Conservation (phyloP, 768 basidiomycete genomes). For the Lactarius tabidus region DNA sequence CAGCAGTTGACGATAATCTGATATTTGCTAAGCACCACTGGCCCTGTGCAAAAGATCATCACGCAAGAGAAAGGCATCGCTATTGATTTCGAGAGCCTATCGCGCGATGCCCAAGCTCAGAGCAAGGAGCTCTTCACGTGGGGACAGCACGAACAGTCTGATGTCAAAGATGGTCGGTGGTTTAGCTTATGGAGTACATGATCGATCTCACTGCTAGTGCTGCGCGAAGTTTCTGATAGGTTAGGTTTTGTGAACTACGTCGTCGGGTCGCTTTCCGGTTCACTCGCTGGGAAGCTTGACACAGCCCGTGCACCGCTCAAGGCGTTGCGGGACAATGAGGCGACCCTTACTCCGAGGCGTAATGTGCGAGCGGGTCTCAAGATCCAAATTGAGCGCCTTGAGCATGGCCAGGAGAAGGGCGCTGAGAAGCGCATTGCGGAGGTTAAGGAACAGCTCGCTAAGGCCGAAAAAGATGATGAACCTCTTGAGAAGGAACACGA, state of each 20-base stretch:
- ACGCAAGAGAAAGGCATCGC: conserved; percentile 75
- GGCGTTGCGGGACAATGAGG: conserved; percentile 67
- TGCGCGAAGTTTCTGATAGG: conserved; percentile 58
- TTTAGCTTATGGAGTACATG: not conserved
- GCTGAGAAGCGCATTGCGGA: conserved; percentile 67
- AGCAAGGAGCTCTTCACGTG: conserved; percentile 85
- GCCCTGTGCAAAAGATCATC: conserved; percentile 73
- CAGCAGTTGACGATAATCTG: not conserved
- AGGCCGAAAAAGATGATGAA: conserved; percentile 60
- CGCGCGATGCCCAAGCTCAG: conserved; percentile 62
- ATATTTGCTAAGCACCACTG: conserved; percentile 42
- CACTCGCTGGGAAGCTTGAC: conserved; percentile 61
- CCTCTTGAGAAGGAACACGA: conserved; percentile 66
- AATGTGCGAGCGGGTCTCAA: conserved; percentile 55
- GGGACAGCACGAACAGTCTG: conserved; percentile 68
- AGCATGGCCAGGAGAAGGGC: conserved; percentile 61
- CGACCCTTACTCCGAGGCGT: conserved; percentile 54
- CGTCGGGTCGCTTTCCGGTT: conserved; percentile 59
- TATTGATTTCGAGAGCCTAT: conserved; percentile 64
- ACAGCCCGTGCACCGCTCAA: conserved; percentile 64
- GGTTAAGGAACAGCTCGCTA: conserved; percentile 63
- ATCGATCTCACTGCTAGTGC: not conserved
- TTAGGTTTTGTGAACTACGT: conserved; percentile 80
- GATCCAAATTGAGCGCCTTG: conserved; percentile 58
- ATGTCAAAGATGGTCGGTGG: conserved; percentile 71